Evolutionary conservation across 257 asterid species (phyloP).

Genomic region (Leonotis leonurus): DNA sequence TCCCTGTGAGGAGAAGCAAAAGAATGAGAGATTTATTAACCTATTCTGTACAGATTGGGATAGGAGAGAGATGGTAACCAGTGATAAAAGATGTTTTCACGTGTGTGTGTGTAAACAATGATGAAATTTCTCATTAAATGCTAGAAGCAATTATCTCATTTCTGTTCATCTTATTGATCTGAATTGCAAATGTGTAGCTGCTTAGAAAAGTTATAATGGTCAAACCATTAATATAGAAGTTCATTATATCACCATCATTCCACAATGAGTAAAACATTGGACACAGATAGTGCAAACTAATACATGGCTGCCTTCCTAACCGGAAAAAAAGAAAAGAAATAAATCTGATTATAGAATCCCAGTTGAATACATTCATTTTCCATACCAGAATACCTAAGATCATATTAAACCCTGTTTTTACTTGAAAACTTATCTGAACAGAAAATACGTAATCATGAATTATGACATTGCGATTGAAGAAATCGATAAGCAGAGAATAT

Average conservation of each 20-base stretch:
- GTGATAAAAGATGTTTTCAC: not conserved
- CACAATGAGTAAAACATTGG: not conserved
- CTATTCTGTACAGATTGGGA: not conserved
- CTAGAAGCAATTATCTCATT: not conserved
- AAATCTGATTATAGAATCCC: not conserved
- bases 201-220: not conserved
- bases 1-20: slow-evolving; percentile 47
- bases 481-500: not conserved
- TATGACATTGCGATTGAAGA: not conserved
- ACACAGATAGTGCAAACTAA: not conserved
- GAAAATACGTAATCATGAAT: not conserved
- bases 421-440: not conserved
- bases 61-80: not conserved
- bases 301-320: not conserved
- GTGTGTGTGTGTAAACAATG: not conserved
- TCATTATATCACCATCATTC: not conserved
- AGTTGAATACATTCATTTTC: not conserved
- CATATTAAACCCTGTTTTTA: not conserved
- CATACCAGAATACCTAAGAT: not conserved
- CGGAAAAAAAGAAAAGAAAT: not conserved
- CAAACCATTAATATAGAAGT: not conserved
- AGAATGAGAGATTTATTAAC: slow-evolving; percentile 2
- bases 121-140: not conserved
- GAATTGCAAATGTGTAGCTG: not conserved
- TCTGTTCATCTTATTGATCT: not conserved